Evolutionary conservation across 2,329 filamentous ascomycete species (phyloP), one percentile per base, ranked within the genome.

Genomic region (Trichoderma endophyticum): DNA sequence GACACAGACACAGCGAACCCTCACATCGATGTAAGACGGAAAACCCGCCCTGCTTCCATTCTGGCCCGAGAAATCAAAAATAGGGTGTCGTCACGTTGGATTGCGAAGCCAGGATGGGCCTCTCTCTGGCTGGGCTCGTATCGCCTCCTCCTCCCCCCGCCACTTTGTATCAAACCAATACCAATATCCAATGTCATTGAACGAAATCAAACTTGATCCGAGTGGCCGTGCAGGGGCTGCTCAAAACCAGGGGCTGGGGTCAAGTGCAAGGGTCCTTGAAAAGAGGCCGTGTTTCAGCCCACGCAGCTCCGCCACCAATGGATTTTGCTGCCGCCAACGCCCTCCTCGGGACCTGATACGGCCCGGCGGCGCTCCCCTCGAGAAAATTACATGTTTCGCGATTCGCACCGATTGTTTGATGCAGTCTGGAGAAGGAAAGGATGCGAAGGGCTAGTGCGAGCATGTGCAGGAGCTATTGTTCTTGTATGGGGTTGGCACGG

Each of bases 281-380:
- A n/a, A 34, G 56, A 54, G n/a, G 26, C 57, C 66, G 39, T 36
- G 66, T 70, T 62, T 70, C 66, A 70, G 60, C 66, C 66, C 61
- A 34, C 66, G 56, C 56, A 36, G 36, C 66, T 62, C 66, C 56
- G 48, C 66, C 57, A 18, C 66, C 66, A 70, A 70, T 70, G 24
- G 28, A 51, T n/a, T 15, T 32, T 43, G 34, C 36, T 32, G 65
- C 54, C 36, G 36, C 39, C 39, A 21, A 14, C n/a, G 39, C 62
- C 63, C 48, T 54, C 48, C 6, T 6, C 21, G 48, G 21, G n/a
- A 54, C 48, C 63, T 66, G 57, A 62, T 24, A 62, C 66, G 66
- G 30, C 65, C 36, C 65, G 36, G 65, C 65, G 54, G 28, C 56
- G 36, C 65, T 68, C 65, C 65, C 65, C 65, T 68, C 34, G 36